Evolutionary conservation across 208 protist genomes (phyloP), one percentile per base, ranked within the genome.

Genomic region (Phytomonas francai): DNA sequence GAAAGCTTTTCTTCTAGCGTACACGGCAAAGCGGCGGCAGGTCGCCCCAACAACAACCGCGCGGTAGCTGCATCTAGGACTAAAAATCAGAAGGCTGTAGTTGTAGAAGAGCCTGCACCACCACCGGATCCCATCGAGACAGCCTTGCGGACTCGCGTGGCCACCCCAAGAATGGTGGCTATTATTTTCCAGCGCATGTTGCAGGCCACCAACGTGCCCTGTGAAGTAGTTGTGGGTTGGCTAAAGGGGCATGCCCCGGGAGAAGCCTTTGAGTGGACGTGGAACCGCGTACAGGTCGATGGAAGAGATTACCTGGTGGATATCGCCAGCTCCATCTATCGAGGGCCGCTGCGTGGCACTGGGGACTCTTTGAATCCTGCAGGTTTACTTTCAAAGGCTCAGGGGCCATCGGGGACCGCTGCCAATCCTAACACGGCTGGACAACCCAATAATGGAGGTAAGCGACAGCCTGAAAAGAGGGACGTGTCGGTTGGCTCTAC

Each of bases 281-380:
- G 89, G 89, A 95, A 95, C 58, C 60, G 80, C 12, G 84, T 95
- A 42, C 30, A 54, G 5, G 70, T 90, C 19, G 74, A 80, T 12
- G 73, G 75, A 1, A 51, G 59, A n/a, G 62, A 60, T 27, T 89
- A 88, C 66, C 72, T 93, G 5, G 82, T 91, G 22, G 85, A 91
- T 56, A 79, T 84, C 7, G 78, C 84, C 0, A 68, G 72, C 11
- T 85, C 85, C 12, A 32, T 75, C 28, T 84, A 73, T 30, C 68
- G 57, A 28, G 80, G 77, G n/a, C 61, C 73, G 31, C 68, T 84
- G 25, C 82, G 81, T 42, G 28, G 34, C 16, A 11, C 33, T 2
- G 22, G 45, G 0, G 14, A 19, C 30, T 7, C 54, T 33, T 5
- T 39, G 11, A 27, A 28, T 19, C 9, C 64, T 16, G 22, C n/a